Evolutionary conservation across 176 grass and related monocot species (phyloP), one percentile per base, ranked within the genome.

Genomic region (Oryza rufipogon): DNA sequence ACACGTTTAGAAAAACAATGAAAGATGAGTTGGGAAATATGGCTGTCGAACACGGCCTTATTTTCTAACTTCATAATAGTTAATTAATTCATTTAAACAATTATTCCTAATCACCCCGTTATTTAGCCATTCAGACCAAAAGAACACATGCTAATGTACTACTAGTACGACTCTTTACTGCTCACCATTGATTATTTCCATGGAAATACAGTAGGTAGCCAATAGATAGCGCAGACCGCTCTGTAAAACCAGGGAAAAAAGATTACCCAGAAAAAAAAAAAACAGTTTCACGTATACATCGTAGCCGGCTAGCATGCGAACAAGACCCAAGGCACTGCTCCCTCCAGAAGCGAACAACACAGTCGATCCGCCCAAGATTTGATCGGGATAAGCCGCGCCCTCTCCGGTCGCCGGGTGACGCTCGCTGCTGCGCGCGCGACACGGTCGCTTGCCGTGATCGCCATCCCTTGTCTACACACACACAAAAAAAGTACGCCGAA

Each of bases 291-390:
- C 56, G 20, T 61, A 61, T n/a, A 7, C 56, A 60, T 60, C 17
- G 56, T 54, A 20, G 52, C 7, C 49, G 49, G 52, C 52, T 7
- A 65, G n/a, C 47, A 39, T 75, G 1, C 3, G 46, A 51, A 34
- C 44, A 45, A 32, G 39, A 58, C 33, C 6, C 11, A 17, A 5
- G 6, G 38, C 38, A 39, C 11, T 41, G 54, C 66, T 19, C 73
- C 0, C 42, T 48, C 11, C 47, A 72, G 56, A 86, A 73, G 32
- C 56, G 23, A 82, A 81, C 88, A 78, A 73, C 2, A 16, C 46
- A 15, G 1, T 15, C 36, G 83, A 90, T 86, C 66, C 73, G 8
- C 67, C 28, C 49, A 74, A 84, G 88, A 90, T 90, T 71, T 60
- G 36, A 52, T 64, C 12, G 32, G 48, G 7, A 60, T 44, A 26